Conservation (phyloP, 2,329 filamentous ascomycete species). For the Epichloe elymi region DNA sequence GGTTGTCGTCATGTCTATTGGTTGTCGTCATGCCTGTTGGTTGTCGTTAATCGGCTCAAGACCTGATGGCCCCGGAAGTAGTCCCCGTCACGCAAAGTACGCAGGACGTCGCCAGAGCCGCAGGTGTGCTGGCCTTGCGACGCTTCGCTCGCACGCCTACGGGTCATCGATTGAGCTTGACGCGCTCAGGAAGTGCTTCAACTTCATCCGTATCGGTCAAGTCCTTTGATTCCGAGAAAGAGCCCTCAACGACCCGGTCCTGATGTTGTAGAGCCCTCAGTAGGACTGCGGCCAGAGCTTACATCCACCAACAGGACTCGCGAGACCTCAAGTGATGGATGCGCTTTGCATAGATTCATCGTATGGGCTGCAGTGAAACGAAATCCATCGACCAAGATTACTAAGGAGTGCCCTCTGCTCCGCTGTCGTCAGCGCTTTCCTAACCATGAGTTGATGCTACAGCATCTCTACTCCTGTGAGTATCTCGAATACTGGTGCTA, state of each 20-base stretch:
- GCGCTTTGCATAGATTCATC: conserved; percentile 40
- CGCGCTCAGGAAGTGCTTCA: conserved; percentile 4
- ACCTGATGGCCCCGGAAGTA: too few species aligned
- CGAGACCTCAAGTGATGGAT: conserved; percentile 33
- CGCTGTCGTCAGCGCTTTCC: conserved; percentile 36
- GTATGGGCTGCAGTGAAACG: conserved; percentile 43
- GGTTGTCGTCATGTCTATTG: too few species aligned
- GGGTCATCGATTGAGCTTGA: conserved; percentile 5
- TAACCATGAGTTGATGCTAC: conserved; percentile 41
- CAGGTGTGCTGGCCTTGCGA: too few species aligned
- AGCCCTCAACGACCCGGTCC: background rate
- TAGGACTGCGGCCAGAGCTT: conserved; percentile 5
- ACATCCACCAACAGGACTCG: conserved; percentile 24
- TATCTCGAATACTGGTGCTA: conserved; percentile 45
- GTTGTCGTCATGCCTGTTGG: too few species aligned
- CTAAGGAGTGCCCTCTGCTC: conserved; percentile 37
- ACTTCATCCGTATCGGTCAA: conserved; percentile 2
- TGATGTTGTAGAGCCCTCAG: background rate
- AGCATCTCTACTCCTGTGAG: conserved; percentile 35
- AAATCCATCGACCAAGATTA: conserved; percentile 35
- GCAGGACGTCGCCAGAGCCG: too few species aligned
- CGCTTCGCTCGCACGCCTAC: conserved; percentile 6
- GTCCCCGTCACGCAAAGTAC: too few species aligned
- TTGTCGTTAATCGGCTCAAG: too few species aligned
- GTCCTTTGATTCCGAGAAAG: conserved; percentile 6